Conservation (phyloP, 352 stramenopile genomes). For the Phytophthora hibernalis region DNA sequence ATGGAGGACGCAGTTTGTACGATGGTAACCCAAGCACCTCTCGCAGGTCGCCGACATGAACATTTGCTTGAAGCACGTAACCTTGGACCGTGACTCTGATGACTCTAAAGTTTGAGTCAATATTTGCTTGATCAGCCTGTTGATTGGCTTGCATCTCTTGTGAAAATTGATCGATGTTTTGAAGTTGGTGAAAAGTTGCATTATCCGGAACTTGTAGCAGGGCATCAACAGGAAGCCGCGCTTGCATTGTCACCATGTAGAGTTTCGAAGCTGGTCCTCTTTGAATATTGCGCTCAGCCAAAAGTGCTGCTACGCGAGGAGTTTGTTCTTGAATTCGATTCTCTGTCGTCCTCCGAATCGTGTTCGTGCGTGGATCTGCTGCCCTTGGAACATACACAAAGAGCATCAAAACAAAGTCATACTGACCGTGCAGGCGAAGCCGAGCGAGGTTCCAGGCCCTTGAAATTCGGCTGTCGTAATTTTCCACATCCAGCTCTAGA, state of each 20-base stretch:
- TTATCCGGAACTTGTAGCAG: conserved; percentile 11
- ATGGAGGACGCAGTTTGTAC: conserved; percentile 16
- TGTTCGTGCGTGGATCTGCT: background rate
- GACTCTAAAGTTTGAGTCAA: background rate
- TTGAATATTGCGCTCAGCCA: conserved; percentile 3
- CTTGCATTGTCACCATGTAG: conserved; percentile 1
- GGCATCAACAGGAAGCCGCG: background rate
- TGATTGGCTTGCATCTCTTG: background rate
- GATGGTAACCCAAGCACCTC: background rate
- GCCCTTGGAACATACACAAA: conserved; percentile 24
- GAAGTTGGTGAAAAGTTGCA: conserved; percentile 18
- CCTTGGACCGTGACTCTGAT: background rate
- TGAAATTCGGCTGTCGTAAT: background rate
- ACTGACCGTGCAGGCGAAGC: conserved; percentile 12
- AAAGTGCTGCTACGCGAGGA: background rate
- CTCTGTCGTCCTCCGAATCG: conserved; percentile 10
- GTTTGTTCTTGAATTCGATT: conserved; percentile 10
- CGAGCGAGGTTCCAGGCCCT: conserved; percentile 5
- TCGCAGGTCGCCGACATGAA: conserved; percentile 6
- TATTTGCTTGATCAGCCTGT: background rate
- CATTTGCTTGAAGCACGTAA: background rate
- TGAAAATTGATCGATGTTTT: conserved; percentile 6
- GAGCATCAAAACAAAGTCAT: conserved; percentile 15
- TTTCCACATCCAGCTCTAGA: conserved; percentile 9
- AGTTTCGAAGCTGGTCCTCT: background rate